Conservation (phyloP, 495 filamentous ascomycete genomes). For the Trypethelium eluteriae region DNA sequence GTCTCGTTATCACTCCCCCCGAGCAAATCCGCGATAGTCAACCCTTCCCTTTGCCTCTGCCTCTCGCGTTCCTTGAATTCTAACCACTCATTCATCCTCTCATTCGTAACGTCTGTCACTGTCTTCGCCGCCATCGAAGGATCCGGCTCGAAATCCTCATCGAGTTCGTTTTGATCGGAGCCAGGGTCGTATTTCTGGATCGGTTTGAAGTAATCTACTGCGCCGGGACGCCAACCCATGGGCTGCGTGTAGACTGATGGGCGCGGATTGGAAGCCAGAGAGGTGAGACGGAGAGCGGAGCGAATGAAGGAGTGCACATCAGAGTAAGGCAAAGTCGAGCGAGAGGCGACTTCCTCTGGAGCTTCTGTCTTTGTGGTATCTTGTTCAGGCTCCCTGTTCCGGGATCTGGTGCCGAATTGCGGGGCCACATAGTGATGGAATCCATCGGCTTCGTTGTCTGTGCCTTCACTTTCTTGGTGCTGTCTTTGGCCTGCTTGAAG, state of each 20-base stretch:
- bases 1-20: background rate
- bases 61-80: background rate
- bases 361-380: background rate
- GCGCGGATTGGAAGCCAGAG: background rate
- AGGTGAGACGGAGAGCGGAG: background rate
- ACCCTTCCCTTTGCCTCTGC: background rate
- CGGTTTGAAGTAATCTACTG: background rate
- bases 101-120: constrained; percentile 1
- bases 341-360: background rate
- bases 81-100: background rate
- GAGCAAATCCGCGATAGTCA: background rate
- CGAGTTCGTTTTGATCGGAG: background rate
- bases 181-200: constrained; percentile 8
- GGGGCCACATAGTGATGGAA: background rate
- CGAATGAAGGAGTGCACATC: background rate
- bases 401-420: background rate
- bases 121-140: background rate
- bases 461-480: background rate
- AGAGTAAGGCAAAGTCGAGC: background rate
- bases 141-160: background rate
- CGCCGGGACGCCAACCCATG: constrained; percentile 3
- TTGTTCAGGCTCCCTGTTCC: background rate
- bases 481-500: background rate
- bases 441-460: background rate
- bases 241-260: background rate